These are phyloP conservation scores for Vigna nakashimae DNA, from an alignment of 306 rosid genomes.

Conservation along the genomic window DNA sequence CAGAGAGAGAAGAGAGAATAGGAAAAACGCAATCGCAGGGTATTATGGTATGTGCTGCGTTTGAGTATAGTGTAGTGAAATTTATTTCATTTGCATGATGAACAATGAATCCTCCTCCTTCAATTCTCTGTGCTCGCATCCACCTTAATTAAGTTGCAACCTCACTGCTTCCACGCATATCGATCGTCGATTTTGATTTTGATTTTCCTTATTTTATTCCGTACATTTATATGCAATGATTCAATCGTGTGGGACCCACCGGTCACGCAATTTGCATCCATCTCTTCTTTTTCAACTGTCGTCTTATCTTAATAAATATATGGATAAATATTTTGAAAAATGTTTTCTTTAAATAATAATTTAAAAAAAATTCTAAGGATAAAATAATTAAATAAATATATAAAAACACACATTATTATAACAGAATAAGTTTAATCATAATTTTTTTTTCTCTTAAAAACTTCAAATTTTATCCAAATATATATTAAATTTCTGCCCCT, in stretches of 20 bases:
- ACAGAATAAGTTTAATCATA: no score
- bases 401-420: no score
- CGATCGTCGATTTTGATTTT: not conserved
- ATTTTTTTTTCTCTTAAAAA: no score
- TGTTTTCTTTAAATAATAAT: no score
- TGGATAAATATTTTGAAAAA: no score
- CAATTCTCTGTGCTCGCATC: not conserved
- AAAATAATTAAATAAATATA: no score
- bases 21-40: not conserved
- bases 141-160: not conserved
- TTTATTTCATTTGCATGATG: conserved; percentile 13
- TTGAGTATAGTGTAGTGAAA: not conserved
- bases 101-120: not conserved
- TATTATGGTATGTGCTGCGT: not conserved
- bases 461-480: no score
- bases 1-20: not conserved
- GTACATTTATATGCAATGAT: not conserved
- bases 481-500: not conserved
- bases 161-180: not conserved
- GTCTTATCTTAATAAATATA: not conserved
- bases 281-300: not conserved
- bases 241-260: conserved; percentile 15
- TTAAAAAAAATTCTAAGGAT: no score
- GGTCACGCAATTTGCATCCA: not conserved
- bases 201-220: not conserved